Percentiles rank a stretch among this genome's conserved stretches.
Evolutionary conservation across 441 rosid genomes (phyloP).

Genomic region (Biscutella auriculata): DNA sequence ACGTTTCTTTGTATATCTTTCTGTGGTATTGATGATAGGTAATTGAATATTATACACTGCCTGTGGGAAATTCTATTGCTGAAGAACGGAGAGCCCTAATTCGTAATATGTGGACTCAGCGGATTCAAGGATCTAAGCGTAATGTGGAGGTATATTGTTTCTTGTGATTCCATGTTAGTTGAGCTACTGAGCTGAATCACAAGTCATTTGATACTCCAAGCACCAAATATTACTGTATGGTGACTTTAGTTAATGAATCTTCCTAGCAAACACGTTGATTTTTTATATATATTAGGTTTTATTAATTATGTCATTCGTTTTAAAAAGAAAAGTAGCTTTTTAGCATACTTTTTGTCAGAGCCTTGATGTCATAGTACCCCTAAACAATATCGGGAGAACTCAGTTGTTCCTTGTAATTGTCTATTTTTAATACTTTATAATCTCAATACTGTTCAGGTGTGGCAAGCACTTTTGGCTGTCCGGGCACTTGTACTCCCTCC

Average conservation of each 20-base stretch:
- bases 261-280: background rate
- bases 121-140: slow-evolving; percentile 91
- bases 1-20: slow-evolving; percentile 9
- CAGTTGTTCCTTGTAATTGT: background rate
- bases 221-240: slow-evolving; percentile 2
- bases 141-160: slow-evolving; percentile 80
- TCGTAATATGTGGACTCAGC: slow-evolving; percentile 98
- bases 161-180: slow-evolving; percentile 1
- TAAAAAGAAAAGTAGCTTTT: background rate
- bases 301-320: background rate
- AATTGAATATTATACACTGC: slow-evolving; percentile 91
- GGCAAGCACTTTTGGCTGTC: slow-evolving; percentile 88
- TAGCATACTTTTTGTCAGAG: background rate
- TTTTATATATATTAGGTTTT: background rate
- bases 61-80: slow-evolving; percentile 66
- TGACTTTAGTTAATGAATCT: slow-evolving; percentile 2
- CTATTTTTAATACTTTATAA: slow-evolving; percentile 4
- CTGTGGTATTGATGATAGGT: slow-evolving; percentile 38
- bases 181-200: slow-evolving; percentile 8
- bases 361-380: background rate
- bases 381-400: slow-evolving; percentile 4
- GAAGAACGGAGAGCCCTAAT: slow-evolving; percentile 86
- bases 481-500: slow-evolving; percentile 98
- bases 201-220: slow-evolving; percentile 7
- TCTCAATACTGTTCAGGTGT: slow-evolving; percentile 45